Evolutionary conservation across 2,329 filamentous ascomycete species (phyloP).

Genomic region (Fragosphaeria purpurea): DNA sequence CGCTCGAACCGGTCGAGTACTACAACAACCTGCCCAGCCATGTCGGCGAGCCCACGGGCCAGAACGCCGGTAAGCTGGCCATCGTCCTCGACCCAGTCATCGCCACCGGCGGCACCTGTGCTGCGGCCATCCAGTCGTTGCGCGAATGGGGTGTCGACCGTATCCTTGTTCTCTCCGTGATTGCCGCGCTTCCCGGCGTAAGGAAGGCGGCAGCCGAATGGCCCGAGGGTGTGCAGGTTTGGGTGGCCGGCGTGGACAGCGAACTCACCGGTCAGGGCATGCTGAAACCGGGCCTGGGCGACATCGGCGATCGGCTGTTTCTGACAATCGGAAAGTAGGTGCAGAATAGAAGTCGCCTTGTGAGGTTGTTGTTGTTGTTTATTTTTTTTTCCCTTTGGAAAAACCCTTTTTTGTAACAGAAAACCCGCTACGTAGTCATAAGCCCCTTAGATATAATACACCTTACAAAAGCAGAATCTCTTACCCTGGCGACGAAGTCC

Average conservation of each 20-base stretch:
- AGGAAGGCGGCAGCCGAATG: constrained; percentile 63
- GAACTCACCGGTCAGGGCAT: constrained; percentile 70
- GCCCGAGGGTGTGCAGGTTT: constrained; percentile 68
- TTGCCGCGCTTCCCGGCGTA: constrained; percentile 66
- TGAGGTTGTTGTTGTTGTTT: background rate
- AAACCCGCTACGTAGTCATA: no score
- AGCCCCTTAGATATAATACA: no score
- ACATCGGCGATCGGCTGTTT: constrained; percentile 84
- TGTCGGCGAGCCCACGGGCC: constrained; percentile 29
- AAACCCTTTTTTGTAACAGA: no score
- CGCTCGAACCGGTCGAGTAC: constrained; percentile 86
- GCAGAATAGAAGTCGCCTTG: no score
- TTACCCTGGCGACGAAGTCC: no score
- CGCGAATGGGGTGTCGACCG: constrained; percentile 83
- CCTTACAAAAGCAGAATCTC: no score
- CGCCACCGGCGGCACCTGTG: constrained; percentile 83
- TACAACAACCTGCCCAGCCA: constrained; percentile 93
- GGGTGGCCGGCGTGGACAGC: constrained; percentile 70
- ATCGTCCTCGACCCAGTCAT: constrained; percentile 88
- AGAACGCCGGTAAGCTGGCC: constrained; percentile 46
- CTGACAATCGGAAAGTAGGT: constrained; percentile 72
- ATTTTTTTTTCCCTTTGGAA: background rate
- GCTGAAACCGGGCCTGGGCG: constrained; percentile 82
- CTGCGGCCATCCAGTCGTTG: constrained; percentile 80
- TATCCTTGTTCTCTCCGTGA: constrained; percentile 65